Evolutionary conservation across 345 rosid genomes (phyloP).

Genomic region (Acer yangbiense): DNA sequence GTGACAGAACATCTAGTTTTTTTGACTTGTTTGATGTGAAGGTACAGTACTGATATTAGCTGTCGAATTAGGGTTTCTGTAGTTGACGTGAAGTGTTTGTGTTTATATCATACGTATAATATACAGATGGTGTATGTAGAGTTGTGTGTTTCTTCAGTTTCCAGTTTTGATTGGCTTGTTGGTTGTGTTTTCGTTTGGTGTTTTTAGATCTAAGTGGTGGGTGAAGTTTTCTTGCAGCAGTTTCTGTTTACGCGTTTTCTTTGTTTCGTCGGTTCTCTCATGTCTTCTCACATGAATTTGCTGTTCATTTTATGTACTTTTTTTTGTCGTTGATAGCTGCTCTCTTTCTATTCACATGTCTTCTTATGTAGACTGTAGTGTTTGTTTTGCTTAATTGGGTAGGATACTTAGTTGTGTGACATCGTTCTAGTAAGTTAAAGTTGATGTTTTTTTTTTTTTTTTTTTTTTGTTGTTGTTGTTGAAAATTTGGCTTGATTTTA

Average conservation of each 20-base stretch:
- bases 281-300: conserved; percentile 6
- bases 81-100: conserved; percentile 33
- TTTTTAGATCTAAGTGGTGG: not conserved
- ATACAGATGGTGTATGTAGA: not conserved
- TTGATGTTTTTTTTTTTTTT: not conserved
- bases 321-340: conserved; percentile 10
- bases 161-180: not conserved
- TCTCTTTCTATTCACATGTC: not conserved
- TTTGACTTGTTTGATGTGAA: not conserved
- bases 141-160: not conserved
- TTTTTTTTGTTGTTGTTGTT: too few species aligned
- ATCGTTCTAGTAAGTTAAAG: not conserved
- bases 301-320: conserved; percentile 26
- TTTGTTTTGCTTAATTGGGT: not conserved
- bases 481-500: not conserved
- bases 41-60: not conserved
- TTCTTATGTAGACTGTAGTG: not conserved
- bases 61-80: conserved; percentile 42
- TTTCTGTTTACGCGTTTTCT: not conserved
- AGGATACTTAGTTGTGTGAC: not conserved
- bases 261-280: not conserved
- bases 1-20: not conserved
- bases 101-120: not conserved
- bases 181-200: not conserved
- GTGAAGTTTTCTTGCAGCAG: not conserved